phyloP scores from a whole-genome alignment of 2,329 filamentous ascomycete species.

The Fusarium humuli region DNA sequence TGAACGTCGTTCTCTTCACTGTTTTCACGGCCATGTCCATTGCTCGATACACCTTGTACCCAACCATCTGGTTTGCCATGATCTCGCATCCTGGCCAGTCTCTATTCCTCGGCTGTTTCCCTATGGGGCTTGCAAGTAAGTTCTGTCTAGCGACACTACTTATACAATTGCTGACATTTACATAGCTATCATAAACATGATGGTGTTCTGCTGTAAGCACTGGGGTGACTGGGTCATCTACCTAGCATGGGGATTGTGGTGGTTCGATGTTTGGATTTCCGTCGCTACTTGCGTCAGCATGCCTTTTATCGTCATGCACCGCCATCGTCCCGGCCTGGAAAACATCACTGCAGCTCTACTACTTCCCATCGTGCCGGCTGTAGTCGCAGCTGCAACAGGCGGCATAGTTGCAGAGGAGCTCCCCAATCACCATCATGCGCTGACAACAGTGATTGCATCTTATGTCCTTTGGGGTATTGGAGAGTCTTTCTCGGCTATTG shows the following conservation, averaged over 20 bases:
- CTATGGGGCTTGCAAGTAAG: conserved; percentile 73
- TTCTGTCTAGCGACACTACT: background rate
- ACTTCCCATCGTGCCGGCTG: conserved; percentile 73
- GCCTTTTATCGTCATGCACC: conserved; percentile 66
- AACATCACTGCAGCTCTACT: conserved; percentile 74
- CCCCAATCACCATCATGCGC: conserved; percentile 63
- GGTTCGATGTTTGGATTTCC: conserved; percentile 65
- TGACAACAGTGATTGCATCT: conserved; percentile 71
- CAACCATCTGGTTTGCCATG: conserved; percentile 74
- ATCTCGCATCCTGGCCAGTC: conserved; percentile 74
- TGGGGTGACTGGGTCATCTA: conserved; percentile 70
- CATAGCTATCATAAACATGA: conserved; percentile 71
- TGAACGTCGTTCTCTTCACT: conserved; percentile 70
- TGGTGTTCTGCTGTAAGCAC: conserved; percentile 69
- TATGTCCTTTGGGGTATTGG: conserved; percentile 78
- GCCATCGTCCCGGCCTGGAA: conserved; percentile 60
- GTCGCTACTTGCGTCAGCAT: conserved; percentile 65
- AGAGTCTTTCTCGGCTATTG: conserved; percentile 66
- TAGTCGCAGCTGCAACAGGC: conserved; percentile 74
- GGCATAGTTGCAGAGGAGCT: conserved; percentile 72
- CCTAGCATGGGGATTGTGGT: conserved; percentile 69
- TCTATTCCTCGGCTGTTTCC: conserved; percentile 75
- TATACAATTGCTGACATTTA: conserved; percentile 12
- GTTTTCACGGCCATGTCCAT: conserved; percentile 65
- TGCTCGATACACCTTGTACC: conserved; percentile 73